phyloP scores from a whole-genome alignment of 1,284 basidiomycete genomes.

The Heliocybe sulcata region DNA sequence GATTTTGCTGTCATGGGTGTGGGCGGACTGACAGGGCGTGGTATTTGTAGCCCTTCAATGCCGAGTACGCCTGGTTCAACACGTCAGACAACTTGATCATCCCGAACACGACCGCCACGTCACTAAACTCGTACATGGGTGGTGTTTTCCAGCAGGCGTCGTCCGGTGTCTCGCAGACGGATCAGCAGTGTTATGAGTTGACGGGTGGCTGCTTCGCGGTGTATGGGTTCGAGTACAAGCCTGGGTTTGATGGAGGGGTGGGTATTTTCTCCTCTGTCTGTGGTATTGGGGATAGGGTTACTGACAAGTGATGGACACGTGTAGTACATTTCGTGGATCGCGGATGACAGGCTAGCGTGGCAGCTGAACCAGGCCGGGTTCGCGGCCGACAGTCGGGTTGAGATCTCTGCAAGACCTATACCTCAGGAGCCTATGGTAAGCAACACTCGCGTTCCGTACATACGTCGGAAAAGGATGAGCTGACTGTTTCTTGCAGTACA shows the following conservation, averaged over 20 bases:
- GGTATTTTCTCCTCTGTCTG: neutral
- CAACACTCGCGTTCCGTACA: too few relatives aligned
- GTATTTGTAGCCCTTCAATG: constrained; percentile 37
- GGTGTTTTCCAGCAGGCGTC: constrained; percentile 47
- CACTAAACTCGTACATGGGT: constrained; percentile 45
- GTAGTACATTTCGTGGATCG: constrained; percentile 80
- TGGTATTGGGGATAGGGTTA: too few relatives aligned
- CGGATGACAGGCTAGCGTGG: constrained; percentile 64
- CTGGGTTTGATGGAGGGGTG: constrained; percentile 32
- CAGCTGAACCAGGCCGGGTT: constrained; percentile 70
- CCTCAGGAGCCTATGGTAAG: constrained; percentile 80
- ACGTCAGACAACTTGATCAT: constrained; percentile 37
- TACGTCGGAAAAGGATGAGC: too few relatives aligned
- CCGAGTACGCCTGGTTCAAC: constrained; percentile 31
- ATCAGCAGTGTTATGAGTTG: constrained; percentile 33
- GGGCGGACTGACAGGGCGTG: constrained; percentile 1
- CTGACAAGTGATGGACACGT: neutral
- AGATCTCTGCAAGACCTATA: constrained; percentile 71
- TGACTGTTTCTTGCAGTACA: constrained; percentile 37
- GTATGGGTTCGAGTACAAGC: constrained; percentile 60
- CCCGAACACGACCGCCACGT: constrained; percentile 31
- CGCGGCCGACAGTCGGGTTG: constrained; percentile 52
- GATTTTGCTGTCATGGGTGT: neutral
- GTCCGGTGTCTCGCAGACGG: constrained; percentile 21
- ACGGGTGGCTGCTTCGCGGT: constrained; percentile 38